These are phyloP conservation scores for Acacia acuminata DNA, from an alignment of 306 rosid species.

Conservation along the genomic window DNA sequence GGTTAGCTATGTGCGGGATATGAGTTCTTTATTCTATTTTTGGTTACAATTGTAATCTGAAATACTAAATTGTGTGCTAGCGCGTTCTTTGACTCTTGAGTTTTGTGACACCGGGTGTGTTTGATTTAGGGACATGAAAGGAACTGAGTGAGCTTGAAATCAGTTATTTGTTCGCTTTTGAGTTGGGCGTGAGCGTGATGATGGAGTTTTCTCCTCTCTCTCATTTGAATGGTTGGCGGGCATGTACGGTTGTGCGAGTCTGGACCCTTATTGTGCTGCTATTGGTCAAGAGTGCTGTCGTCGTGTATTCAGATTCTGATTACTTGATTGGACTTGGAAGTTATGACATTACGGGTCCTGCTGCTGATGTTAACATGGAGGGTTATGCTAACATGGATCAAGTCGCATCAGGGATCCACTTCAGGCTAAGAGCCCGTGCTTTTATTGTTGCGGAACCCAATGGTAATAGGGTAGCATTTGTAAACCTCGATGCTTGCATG, in stretches of 20 bases:
- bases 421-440: conserved; percentile 79
- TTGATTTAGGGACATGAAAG: conserved; percentile 44
- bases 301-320: conserved; percentile 50
- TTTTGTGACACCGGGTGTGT: conserved; percentile 20
- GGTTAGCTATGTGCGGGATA: not conserved
- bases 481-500: conserved; percentile 96
- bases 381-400: conserved; percentile 83
- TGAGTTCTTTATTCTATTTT: not conserved
- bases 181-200: conserved; percentile 27
- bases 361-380: conserved; percentile 96
- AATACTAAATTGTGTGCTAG: not conserved
- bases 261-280: conserved; percentile 41
- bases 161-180: conserved; percentile 5
- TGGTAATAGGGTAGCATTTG: conserved; percentile 80
- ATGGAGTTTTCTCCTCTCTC: conserved; percentile 33
- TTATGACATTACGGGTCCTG: conserved; percentile 96
- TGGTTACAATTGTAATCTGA: not conserved
- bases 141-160: conserved; percentile 35
- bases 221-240: conserved; percentile 27
- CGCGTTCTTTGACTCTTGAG: not conserved
- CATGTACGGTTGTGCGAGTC: conserved; percentile 21
- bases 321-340: conserved; percentile 88
- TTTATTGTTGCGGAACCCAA: conserved; percentile 74
- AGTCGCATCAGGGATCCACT: conserved; percentile 74
- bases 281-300: conserved; percentile 27